phyloP scores from a whole-genome alignment of 2,329 filamentous ascomycete genomes.

The Myriangium duriaei region DNA sequence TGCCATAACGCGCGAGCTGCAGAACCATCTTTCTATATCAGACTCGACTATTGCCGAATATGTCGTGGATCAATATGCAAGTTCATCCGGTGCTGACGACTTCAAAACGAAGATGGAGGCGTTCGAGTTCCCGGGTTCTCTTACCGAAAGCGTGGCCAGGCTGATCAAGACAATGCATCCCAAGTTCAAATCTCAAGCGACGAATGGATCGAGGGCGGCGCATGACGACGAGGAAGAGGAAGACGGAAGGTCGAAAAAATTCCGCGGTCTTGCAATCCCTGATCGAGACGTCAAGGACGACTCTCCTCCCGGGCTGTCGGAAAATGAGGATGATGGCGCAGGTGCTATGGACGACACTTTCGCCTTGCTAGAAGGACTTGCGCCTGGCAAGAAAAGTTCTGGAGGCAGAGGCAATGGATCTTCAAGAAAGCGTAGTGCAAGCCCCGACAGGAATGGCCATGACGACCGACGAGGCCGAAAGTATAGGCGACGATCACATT shows the following conservation, averaged over 20 bases:
- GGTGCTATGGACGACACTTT: slow-evolving; percentile 87
- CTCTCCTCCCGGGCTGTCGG: slow-evolving; percentile 35
- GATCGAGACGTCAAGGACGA: slow-evolving; percentile 52
- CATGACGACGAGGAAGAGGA: slow-evolving; percentile 31
- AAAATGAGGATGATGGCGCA: slow-evolving; percentile 29
- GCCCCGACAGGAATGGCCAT: slow-evolving; percentile 33
- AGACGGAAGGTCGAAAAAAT: slow-evolving; percentile 72
- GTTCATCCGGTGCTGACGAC: slow-evolving; percentile 55
- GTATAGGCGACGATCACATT: slow-evolving; percentile 34
- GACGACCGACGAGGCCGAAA: slow-evolving; percentile 24
- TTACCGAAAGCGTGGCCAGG: slow-evolving; percentile 85
- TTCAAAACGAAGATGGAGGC: slow-evolving; percentile 66
- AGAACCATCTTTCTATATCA: slow-evolving; percentile 82
- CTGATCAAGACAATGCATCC: slow-evolving; percentile 84
- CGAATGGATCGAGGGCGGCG: slow-evolving; percentile 20
- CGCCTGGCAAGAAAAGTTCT: slow-evolving; percentile 48
- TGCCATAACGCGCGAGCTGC: slow-evolving; percentile 84
- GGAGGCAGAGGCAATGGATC: slow-evolving; percentile 30
- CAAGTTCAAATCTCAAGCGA: slow-evolving; percentile 56
- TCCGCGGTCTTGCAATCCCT: slow-evolving; percentile 76
- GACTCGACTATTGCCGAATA: slow-evolving; percentile 96
- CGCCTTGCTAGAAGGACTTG: slow-evolving; percentile 76
- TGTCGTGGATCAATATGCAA: slow-evolving; percentile 76
- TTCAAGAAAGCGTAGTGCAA: slow-evolving; percentile 47
- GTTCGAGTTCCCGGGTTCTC: slow-evolving; percentile 71